These are phyloP conservation scores for Ustilago tritici DNA, from an alignment of 1,284 basidiomycete species.

Conservation along the genomic window DNA sequence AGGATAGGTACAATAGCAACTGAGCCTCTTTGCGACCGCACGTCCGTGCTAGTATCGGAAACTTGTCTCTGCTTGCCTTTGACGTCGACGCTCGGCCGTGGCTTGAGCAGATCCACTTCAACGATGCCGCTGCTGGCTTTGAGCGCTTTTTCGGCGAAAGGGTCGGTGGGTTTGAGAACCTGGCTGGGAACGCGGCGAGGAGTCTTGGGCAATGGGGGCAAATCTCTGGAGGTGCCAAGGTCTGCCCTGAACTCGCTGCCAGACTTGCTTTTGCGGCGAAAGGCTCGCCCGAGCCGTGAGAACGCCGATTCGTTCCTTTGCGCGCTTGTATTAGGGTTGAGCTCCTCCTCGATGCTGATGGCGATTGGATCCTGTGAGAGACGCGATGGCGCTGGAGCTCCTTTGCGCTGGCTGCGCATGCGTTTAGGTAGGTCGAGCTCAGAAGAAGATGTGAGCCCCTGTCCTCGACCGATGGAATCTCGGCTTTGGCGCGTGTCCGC, in stretches of 20 bases:
- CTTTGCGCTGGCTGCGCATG: conserved; percentile 47
- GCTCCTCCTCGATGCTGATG: conserved; percentile 44
- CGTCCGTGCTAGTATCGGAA: neutral
- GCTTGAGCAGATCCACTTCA: neutral
- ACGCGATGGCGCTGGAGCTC: conserved; percentile 29
- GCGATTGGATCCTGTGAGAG: conserved; percentile 44
- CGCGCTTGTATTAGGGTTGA: conserved; percentile 9
- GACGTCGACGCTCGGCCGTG: conserved; percentile 16
- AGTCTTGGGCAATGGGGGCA: conserved; percentile 15
- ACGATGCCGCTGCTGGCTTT: conserved; percentile 27
- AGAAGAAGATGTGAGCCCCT: conserved; percentile 35
- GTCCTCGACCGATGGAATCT: conserved; percentile 21
- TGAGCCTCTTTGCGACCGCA: neutral
- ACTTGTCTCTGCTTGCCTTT: conserved; percentile 11
- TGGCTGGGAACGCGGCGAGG: conserved; percentile 23
- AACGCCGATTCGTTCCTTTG: conserved; percentile 39
- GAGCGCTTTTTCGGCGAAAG: conserved; percentile 30
- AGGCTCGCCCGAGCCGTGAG: conserved; percentile 41
- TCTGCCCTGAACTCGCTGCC: conserved; percentile 36
- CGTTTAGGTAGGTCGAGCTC: conserved; percentile 45
- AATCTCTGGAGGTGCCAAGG: neutral
- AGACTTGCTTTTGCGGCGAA: conserved; percentile 51
- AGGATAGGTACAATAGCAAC: neutral
- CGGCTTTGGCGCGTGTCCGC: conserved; percentile 14
- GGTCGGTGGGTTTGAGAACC: conserved; percentile 24